These are phyloP conservation scores for Begonia masoniana DNA, from an alignment of 306 rosid species.

Conservation along the genomic window DNA sequence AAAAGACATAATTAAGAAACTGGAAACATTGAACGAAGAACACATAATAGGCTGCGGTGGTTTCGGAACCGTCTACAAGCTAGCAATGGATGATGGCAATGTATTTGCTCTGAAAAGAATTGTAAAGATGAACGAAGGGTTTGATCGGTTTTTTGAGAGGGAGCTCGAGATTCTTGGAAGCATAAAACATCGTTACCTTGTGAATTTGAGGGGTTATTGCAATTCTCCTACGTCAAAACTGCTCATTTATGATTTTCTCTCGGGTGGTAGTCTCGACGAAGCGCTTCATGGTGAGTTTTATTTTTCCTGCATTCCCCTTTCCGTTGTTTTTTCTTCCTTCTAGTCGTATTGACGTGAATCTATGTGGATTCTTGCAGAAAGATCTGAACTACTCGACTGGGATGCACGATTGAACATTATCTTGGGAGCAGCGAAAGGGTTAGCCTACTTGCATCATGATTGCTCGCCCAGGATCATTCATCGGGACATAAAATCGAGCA, in stretches of 20 bases:
- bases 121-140: constrained; percentile 79
- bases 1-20: constrained; percentile 85
- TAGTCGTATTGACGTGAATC: background rate
- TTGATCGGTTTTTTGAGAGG: constrained; percentile 95
- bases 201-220: constrained; percentile 94
- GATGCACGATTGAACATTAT: constrained; percentile 88
- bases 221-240: constrained; percentile 93
- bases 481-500: constrained; percentile 95
- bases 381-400: constrained; percentile 91
- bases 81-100: constrained; percentile 96
- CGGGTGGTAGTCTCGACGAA: constrained; percentile 97
- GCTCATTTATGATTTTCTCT: constrained; percentile 81
- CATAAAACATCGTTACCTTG: constrained; percentile 91
- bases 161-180: constrained; percentile 98
- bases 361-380: constrained; percentile 29
- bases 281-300: constrained; percentile 71
- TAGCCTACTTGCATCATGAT: constrained; percentile 96
- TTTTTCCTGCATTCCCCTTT: constrained; percentile 9
- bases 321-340: too few species aligned
- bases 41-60: constrained; percentile 93
- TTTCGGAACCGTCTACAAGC: constrained; percentile 91
- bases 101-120: constrained; percentile 91
- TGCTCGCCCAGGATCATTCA: constrained; percentile 96
- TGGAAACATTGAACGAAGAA: constrained; percentile 84
- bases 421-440: constrained; percentile 98